Percentiles rank a stretch among this genome's conserved stretches.
phyloP scores from a whole-genome alignment of 2,329 filamentous ascomycete genomes.

The Monilinia laxa region DNA sequence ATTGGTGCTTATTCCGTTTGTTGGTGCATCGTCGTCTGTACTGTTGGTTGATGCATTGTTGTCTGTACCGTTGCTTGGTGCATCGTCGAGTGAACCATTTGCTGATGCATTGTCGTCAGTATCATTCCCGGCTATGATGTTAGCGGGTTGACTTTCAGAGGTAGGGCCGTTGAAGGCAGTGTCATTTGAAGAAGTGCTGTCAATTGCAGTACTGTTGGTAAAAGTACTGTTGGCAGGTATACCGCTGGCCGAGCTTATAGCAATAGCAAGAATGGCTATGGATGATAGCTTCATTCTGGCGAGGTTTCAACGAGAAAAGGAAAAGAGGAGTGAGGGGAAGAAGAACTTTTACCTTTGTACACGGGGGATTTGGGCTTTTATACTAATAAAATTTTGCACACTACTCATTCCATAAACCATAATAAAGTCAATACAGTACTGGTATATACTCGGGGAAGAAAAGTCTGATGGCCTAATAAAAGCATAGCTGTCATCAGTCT shows the following conservation, averaged over 20 bases:
- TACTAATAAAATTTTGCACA: background rate
- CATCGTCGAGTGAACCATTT: too few species aligned
- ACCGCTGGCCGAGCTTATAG: background rate
- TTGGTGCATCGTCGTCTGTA: too few species aligned
- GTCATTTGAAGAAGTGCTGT: background rate
- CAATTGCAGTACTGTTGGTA: background rate
- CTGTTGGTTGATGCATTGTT: too few species aligned
- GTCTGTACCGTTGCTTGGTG: too few species aligned
- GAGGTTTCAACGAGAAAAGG: background rate
- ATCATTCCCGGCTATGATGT: too few species aligned
- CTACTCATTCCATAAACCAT: background rate
- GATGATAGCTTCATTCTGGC: slow-evolving; percentile 1
- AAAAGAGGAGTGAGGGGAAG: background rate
- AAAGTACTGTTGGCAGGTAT: background rate
- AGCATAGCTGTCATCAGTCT: background rate
- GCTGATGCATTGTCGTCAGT: too few species aligned
- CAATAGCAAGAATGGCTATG: background rate
- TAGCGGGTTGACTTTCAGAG: background rate
- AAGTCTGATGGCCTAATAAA: background rate
- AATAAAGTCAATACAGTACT: background rate
- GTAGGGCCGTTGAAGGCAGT: background rate
- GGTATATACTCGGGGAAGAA: too few species aligned
- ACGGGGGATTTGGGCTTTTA: background rate
- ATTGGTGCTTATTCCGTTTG: too few species aligned
- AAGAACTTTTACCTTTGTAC: background rate